Evolutionary conservation across 768 basidiomycete species (phyloP).

Genomic region (Macrolepiota dolichaula): DNA sequence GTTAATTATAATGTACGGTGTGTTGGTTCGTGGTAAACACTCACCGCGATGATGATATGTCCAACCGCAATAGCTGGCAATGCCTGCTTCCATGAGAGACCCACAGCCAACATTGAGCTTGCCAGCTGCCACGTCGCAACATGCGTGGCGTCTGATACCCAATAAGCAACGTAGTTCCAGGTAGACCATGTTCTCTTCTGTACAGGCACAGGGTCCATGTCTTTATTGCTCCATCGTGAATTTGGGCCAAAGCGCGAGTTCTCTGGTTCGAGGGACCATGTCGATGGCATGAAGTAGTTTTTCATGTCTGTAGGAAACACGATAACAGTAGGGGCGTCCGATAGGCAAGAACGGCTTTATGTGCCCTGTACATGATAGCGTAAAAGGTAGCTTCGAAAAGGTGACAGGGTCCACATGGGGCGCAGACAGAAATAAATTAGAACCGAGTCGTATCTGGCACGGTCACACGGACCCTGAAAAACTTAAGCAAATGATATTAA

Average conservation of each 20-base stretch:
- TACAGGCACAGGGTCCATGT: slow-evolving; percentile 73
- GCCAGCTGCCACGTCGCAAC: slow-evolving; percentile 59
- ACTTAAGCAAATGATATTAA: neutral
- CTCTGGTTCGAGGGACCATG: slow-evolving; percentile 51
- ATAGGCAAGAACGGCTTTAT: neutral
- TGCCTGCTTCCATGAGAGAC: slow-evolving; percentile 73
- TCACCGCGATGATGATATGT: slow-evolving; percentile 63
- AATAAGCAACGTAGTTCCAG: slow-evolving; percentile 64
- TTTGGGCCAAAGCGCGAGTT: slow-evolving; percentile 54
- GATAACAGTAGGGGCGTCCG: neutral
- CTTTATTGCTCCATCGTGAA: slow-evolving; percentile 65
- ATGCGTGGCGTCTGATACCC: slow-evolving; percentile 50
- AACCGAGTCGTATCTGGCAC: neutral
- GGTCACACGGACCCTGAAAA: neutral
- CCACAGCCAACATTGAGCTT: slow-evolving; percentile 71
- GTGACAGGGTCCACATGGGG: neutral
- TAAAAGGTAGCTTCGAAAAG: neutral
- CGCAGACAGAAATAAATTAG: neutral
- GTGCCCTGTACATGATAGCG: neutral
- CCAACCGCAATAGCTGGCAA: slow-evolving; percentile 69
- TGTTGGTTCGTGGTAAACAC: slow-evolving; percentile 8
- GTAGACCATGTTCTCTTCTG: slow-evolving; percentile 63
- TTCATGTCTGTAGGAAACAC: neutral
- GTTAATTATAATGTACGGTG: neutral
- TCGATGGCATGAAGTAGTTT: slow-evolving; percentile 25